These are phyloP conservation scores for Coprinopsis cinerea DNA, from an alignment of 768 basidiomycete species.

Conservation along the genomic window DNA sequence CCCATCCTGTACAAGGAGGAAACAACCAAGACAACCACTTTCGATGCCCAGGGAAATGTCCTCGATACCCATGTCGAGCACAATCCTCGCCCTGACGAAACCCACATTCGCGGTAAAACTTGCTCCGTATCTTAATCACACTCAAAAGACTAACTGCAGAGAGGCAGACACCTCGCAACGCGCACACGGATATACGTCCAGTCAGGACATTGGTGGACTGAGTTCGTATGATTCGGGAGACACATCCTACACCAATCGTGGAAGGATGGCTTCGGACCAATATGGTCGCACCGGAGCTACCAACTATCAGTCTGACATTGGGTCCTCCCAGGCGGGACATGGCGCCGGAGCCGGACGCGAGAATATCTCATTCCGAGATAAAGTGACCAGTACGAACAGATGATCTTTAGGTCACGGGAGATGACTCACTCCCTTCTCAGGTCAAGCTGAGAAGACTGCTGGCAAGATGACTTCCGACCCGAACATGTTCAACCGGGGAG, in stretches of 20 bases:
- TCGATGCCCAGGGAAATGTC: slow-evolving; percentile 6
- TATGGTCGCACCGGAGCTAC: slow-evolving; percentile 3
- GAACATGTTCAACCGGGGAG: neutral
- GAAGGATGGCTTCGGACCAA: slow-evolving; percentile 1
- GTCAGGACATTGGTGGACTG: too few species aligned
- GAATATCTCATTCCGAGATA: too few species aligned
- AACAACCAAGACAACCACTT: slow-evolving; percentile 2
- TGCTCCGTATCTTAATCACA: neutral
- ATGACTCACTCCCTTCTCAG: too few species aligned
- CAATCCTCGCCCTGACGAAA: neutral
- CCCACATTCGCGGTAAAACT: neutral
- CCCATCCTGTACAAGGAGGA: slow-evolving; percentile 7
- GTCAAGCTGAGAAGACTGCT: neutral
- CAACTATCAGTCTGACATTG: too few species aligned
- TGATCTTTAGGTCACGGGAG: too few species aligned
- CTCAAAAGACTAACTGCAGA: too few species aligned
- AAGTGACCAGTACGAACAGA: too few species aligned
- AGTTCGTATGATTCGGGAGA: neutral
- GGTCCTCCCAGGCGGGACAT: too few species aligned
- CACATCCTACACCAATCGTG: neutral
- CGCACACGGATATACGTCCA: too few species aligned
- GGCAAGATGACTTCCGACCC: slow-evolving; percentile 3
- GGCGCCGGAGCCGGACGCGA: too few species aligned
- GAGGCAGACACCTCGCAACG: too few species aligned
- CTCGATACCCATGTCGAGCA: neutral